These are phyloP conservation scores for Antarctomyces pellizariae DNA, from an alignment of 495 filamentous ascomycete genomes.

Conservation along the genomic window DNA sequence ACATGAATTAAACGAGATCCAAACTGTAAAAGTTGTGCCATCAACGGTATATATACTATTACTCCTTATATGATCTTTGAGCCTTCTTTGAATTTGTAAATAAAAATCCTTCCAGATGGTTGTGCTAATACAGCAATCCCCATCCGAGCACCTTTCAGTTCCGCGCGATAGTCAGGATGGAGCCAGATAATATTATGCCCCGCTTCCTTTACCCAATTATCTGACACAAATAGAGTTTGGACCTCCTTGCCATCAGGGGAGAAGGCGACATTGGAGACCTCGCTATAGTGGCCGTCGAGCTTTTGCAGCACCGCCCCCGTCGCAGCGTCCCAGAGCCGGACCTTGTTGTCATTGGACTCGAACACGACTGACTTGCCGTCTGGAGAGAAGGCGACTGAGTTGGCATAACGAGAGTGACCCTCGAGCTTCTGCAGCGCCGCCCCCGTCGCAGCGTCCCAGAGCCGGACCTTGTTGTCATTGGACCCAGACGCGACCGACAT, in stretches of 20 bases:
- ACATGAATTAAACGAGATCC: no score
- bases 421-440: constrained; percentile 29
- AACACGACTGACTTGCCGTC: constrained; percentile 6
- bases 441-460: constrained; percentile 12
- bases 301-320: constrained; percentile 7
- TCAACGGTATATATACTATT: no score
- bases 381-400: constrained; percentile 4
- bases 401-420: constrained; percentile 28
- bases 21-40: no score
- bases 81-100: no score
- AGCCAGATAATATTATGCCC: constrained; percentile 6
- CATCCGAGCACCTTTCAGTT: no score
- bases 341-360: constrained; percentile 2
- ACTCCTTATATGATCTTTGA: no score
- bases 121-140: no score
- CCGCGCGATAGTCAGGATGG: constrained; percentile 7
- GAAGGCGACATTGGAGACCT: constrained; percentile 5
- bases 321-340: constrained; percentile 4
- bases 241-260: constrained; percentile 4
- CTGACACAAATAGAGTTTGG: constrained; percentile 5
- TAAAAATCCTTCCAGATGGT: no score
- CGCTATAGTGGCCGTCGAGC: constrained; percentile 7
- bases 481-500: constrained; percentile 4
- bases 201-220: constrained; percentile 6
- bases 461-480: constrained; percentile 4